Evolutionary conservation across 2,329 filamentous ascomycete species (phyloP).

Genomic region (Ophiostoma quercus): DNA sequence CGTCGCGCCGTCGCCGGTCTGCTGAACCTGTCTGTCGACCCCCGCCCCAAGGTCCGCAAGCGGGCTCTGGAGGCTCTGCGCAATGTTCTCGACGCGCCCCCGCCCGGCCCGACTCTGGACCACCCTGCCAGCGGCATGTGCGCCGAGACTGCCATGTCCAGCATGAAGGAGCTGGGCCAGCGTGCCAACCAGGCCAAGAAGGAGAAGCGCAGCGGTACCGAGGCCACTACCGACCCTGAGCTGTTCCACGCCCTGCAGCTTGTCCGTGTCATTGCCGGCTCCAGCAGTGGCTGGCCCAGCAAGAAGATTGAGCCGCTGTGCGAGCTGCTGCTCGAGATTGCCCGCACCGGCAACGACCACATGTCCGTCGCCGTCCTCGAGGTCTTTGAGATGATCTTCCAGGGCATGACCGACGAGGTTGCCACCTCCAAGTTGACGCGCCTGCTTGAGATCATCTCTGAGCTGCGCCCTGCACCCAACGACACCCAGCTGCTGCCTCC

Average conservation of each 20-base stretch:
- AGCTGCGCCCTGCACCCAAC: slow-evolving; percentile 84
- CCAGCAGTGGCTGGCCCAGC: slow-evolving; percentile 91
- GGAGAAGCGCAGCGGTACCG: slow-evolving; percentile 55
- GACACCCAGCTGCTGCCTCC: slow-evolving; percentile 92
- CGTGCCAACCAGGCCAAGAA: slow-evolving; percentile 61
- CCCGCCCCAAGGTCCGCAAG: slow-evolving; percentile 88
- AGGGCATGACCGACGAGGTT: slow-evolving; percentile 81
- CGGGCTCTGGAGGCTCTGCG: slow-evolving; percentile 83
- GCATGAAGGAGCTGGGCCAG: slow-evolving; percentile 66
- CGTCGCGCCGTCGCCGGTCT: slow-evolving; percentile 82
- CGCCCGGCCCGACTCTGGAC: slow-evolving; percentile 85
- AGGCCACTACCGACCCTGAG: slow-evolving; percentile 65
- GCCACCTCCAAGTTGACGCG: slow-evolving; percentile 85
- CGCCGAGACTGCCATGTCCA: slow-evolving; percentile 81
- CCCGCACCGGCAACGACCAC: slow-evolving; percentile 85
- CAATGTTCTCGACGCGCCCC: slow-evolving; percentile 75
- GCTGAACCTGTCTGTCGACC: slow-evolving; percentile 77
- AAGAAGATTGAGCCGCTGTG: slow-evolving; percentile 91
- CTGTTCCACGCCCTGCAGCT: slow-evolving; percentile 90
- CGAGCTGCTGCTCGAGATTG: slow-evolving; percentile 82
- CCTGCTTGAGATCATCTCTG: slow-evolving; percentile 83
- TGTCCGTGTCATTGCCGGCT: slow-evolving; percentile 80
- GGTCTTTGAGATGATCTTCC: slow-evolving; percentile 95
- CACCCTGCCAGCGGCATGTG: slow-evolving; percentile 96
- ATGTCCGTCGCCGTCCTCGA: slow-evolving; percentile 96